These are phyloP conservation scores for Aureobasidium sp. DNA, from an alignment of 2,329 filamentous ascomycete species.

Conservation along the genomic window DNA sequence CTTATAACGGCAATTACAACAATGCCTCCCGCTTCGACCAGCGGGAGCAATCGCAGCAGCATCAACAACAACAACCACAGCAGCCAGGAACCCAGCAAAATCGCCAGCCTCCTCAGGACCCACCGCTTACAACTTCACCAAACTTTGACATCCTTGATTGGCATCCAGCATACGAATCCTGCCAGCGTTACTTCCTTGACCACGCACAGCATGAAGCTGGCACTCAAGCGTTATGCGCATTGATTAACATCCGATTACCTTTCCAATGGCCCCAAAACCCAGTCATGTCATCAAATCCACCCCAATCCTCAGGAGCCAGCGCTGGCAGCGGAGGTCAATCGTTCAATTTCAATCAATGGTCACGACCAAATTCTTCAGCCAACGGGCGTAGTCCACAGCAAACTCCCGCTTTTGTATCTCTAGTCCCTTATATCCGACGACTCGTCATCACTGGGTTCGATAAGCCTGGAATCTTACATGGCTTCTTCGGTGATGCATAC, in stretches of 20 bases:
- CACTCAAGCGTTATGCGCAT: slow-evolving; percentile 81
- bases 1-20: slow-evolving; percentile 1
- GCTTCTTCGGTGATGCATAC: slow-evolving; percentile 97
- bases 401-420: slow-evolving; percentile 48
- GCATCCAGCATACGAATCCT: slow-evolving; percentile 86
- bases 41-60: not conserved
- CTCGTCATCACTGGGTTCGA: slow-evolving; percentile 90
- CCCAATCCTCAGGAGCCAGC: slow-evolving; percentile 10
- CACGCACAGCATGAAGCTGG: slow-evolving; percentile 76
- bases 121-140: slow-evolving; percentile 34
- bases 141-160: slow-evolving; percentile 81
- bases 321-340: slow-evolving; percentile 20
- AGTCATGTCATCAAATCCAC: slow-evolving; percentile 33
- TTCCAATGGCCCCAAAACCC: slow-evolving; percentile 62
- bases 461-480: slow-evolving; percentile 75
- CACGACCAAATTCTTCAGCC: slow-evolving; percentile 33
- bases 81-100: not conserved
- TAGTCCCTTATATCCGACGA: slow-evolving; percentile 84
- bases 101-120: slow-evolving; percentile 5
- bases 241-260: slow-evolving; percentile 86
- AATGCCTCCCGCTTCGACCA: slow-evolving; percentile 2
- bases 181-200: slow-evolving; percentile 85
- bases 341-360: slow-evolving; percentile 22
- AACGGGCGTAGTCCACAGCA: slow-evolving; percentile 30
- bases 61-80: slow-evolving; percentile 10